These are phyloP conservation scores for Teunomyces cretensis DNA, from an alignment of 805 yeast genomes.

Conservation along the genomic window DNA sequence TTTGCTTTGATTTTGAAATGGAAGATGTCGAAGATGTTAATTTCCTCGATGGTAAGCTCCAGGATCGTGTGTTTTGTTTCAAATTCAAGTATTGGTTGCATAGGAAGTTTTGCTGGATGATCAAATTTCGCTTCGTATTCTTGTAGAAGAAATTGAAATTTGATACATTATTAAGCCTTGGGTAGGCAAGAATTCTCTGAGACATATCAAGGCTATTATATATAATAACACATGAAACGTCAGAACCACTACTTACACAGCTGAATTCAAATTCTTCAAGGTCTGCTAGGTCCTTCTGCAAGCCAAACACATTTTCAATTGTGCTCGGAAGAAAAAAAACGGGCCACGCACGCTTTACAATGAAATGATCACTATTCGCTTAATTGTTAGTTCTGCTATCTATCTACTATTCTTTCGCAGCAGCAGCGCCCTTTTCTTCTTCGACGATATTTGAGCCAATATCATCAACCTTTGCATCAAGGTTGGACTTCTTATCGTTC, in stretches of 20 bases:
- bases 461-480: background rate
- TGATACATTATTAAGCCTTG: constrained; percentile 13
- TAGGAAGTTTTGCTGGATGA: constrained; percentile 33
- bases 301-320: background rate
- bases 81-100: constrained; percentile 26
- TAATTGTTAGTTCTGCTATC: background rate
- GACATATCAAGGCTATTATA: constrained; percentile 13
- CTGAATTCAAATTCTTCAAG: background rate
- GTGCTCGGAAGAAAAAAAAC: background rate
- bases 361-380: background rate
- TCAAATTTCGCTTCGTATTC: constrained; percentile 31
- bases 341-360: background rate
- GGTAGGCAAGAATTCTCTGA: constrained; percentile 14
- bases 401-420: background rate
- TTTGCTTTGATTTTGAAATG: background rate
- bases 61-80: background rate
- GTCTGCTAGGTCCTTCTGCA: background rate
- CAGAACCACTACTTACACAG: background rate
- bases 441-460: background rate
- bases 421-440: background rate
- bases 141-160: constrained; percentile 38
- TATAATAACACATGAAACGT: constrained; percentile 1
- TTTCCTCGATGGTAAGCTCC: background rate
- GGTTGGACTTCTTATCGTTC: constrained; percentile 24
- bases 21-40: background rate